Evolutionary conservation across 345 rosid species (phyloP).

Genomic region (Heritiera littoralis): DNA sequence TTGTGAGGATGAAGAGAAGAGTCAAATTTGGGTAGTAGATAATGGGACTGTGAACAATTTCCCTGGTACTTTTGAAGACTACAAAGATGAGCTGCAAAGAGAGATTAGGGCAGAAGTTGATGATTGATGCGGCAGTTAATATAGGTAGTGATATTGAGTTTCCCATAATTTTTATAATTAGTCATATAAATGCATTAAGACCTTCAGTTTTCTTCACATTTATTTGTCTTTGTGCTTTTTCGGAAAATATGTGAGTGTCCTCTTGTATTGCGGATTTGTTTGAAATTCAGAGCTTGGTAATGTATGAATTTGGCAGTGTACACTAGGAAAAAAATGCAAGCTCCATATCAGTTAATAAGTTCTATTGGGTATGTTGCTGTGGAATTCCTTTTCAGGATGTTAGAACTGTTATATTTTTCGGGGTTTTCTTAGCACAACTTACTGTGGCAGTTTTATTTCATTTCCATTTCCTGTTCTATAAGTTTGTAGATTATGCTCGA

Average conservation of each 20-base stretch:
- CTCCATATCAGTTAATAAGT: background rate
- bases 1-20: conserved; percentile 82
- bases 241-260: conserved; percentile 4
- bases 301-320: background rate
- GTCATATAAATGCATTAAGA: background rate
- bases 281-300: background rate
- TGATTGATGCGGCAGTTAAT: conserved; percentile 37
- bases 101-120: conserved; percentile 82
- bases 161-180: background rate
- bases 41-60: conserved; percentile 66
- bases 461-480: no score
- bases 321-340: background rate
- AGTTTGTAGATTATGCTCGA: no score
- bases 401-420: background rate
- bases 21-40: conserved; percentile 91
- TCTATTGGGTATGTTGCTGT: background rate
- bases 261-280: conserved; percentile 13
- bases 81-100: conserved; percentile 79
- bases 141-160: background rate
- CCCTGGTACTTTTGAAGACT: conserved; percentile 75
- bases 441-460: background rate
- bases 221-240: background rate
- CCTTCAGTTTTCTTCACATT: background rate
- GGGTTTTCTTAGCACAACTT: background rate
- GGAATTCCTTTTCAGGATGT: background rate